Evolutionary conservation across 2,329 filamentous ascomycete species (phyloP).

Genomic region (Paraphaeosphaeria sporulosa): DNA sequence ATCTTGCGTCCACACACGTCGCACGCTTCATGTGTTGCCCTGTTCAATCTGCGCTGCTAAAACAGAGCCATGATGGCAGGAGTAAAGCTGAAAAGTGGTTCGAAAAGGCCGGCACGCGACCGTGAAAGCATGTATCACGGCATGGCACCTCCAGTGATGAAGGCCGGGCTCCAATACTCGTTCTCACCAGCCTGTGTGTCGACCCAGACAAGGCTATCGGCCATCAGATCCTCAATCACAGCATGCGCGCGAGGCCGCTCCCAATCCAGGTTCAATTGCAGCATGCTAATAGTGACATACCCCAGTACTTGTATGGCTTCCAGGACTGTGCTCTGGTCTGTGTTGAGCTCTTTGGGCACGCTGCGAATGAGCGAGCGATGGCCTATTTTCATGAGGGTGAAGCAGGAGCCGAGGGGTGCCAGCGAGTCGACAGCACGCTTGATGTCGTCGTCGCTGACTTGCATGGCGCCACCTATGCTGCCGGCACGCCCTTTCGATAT

Average conservation of each 20-base stretch:
- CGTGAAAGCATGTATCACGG: background rate
- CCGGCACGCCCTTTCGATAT: conserved; percentile 73
- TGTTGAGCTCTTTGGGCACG: conserved; percentile 93
- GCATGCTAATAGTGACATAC: conserved; percentile 88
- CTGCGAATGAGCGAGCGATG: conserved; percentile 87
- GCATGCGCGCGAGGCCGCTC: conserved; percentile 84
- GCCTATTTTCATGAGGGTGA: conserved; percentile 84
- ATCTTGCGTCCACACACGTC: no score
- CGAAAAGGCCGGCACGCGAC: no score
- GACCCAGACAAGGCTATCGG: conserved; percentile 92
- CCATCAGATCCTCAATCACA: conserved; percentile 86
- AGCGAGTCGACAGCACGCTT: conserved; percentile 87
- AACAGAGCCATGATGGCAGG: no score
- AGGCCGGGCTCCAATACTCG: conserved; percentile 91
- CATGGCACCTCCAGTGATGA: conserved; percentile 58
- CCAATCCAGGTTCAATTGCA: conserved; percentile 87
- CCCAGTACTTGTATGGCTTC: conserved; percentile 91
- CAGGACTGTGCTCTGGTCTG: conserved; percentile 88
- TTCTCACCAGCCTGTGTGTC: conserved; percentile 85
- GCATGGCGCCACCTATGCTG: conserved; percentile 75
- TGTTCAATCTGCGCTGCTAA: no score
- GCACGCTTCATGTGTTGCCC: no score
- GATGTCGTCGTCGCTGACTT: conserved; percentile 91
- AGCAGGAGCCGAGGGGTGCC: conserved; percentile 85
- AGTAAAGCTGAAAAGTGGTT: no score